phyloP scores from a whole-genome alignment of 2,329 filamentous ascomycete species.

The Penicillium decumbens region DNA sequence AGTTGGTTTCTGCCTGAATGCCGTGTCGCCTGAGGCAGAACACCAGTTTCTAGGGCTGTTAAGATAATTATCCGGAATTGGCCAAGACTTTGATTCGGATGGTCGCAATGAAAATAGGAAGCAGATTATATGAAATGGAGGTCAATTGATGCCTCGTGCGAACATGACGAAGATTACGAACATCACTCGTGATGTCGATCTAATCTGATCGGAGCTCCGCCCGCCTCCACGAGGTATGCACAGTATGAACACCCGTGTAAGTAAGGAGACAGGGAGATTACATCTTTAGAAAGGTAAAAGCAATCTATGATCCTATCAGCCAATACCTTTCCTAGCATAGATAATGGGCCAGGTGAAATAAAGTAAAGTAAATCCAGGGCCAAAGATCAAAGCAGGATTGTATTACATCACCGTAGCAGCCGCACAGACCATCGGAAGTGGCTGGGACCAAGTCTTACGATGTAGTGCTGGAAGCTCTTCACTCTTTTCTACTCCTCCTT shows the following conservation, averaged over 20 bases:
- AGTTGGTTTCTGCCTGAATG: background rate
- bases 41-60: background rate
- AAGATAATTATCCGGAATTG: background rate
- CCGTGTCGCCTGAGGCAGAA: conserved; percentile 3
- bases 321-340: background rate
- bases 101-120: background rate
- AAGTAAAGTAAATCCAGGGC: background rate
- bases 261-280: background rate
- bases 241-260: background rate
- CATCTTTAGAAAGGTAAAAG: background rate
- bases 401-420: conserved; percentile 13
- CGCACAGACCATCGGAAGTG: conserved; percentile 17
- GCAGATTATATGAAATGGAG: background rate
- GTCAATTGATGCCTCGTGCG: background rate
- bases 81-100: background rate
- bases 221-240: background rate
- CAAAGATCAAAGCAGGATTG: background rate
- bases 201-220: background rate
- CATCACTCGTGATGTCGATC: background rate
- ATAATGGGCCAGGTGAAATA: background rate
- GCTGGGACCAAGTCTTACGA: conserved; percentile 16
- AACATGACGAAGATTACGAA: background rate
- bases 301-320: background rate
- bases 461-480: background rate
- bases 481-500: background rate